phyloP scores from a whole-genome alignment of 768 basidiomycete genomes.

The Vishniacozyma victoriae region DNA sequence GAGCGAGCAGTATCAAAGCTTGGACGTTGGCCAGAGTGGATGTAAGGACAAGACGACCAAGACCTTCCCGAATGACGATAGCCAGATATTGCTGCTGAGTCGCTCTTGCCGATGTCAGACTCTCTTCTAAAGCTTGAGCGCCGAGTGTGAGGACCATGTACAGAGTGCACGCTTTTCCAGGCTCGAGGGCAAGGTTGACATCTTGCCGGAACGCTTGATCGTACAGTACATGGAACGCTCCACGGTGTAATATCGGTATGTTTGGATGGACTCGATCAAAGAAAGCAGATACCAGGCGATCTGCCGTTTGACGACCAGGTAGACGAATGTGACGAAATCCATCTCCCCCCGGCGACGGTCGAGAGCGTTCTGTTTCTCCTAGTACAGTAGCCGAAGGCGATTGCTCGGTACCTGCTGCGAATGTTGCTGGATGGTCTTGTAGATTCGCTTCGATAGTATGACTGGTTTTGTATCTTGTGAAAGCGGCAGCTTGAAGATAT shows the following conservation, averaged over 20 bases:
- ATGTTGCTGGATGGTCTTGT: neutral
- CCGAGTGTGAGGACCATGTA: conserved; percentile 2
- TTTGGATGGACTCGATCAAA: conserved; percentile 1
- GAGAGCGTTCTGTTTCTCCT: neutral
- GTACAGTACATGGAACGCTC: neutral
- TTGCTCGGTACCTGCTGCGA: neutral
- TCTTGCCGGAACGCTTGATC: no score
- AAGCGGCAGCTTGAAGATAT: neutral
- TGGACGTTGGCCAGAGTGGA: neutral
- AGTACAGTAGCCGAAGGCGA: neutral
- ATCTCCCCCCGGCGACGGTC: neutral
- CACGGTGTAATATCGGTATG: neutral
- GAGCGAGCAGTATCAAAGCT: neutral
- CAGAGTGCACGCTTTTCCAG: neutral
- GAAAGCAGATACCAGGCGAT: neutral
- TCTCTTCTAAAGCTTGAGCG: neutral
- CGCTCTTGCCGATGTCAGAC: neutral
- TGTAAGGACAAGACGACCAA: neutral
- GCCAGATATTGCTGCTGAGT: neutral
- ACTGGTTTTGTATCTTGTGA: conserved; percentile 1
- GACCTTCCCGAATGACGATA: neutral
- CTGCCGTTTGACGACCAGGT: neutral
- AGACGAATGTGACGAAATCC: neutral
- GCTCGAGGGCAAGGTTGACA: neutral
- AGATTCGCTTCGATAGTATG: conserved; percentile 1